Evolutionary conservation across 495 filamentous ascomycete species (phyloP).

Genomic region (Chaetomium tenue): DNA sequence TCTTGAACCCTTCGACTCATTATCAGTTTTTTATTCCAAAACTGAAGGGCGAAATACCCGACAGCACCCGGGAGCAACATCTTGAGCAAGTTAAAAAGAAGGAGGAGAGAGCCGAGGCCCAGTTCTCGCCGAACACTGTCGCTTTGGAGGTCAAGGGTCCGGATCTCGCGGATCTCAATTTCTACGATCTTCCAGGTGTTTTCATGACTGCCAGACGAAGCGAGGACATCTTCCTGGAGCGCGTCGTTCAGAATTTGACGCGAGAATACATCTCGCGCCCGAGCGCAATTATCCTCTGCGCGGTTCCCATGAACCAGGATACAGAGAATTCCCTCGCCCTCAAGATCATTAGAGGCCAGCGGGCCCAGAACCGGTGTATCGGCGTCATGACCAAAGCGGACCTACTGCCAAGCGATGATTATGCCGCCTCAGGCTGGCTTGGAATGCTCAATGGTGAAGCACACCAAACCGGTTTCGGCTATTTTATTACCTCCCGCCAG

Average conservation of each 20-base stretch:
- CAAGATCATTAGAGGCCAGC: slow-evolving; percentile 55
- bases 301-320: slow-evolving; percentile 72
- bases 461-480: slow-evolving; percentile 61
- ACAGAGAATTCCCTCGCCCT: slow-evolving; percentile 69
- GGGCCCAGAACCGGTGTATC: slow-evolving; percentile 62
- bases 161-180: slow-evolving; percentile 64
- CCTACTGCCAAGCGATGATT: slow-evolving; percentile 51
- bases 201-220: slow-evolving; percentile 63
- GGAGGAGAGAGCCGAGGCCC: slow-evolving; percentile 45
- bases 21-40: slow-evolving; percentile 51
- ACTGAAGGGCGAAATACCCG: slow-evolving; percentile 26
- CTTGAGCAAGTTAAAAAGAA: slow-evolving; percentile 33
- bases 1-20: slow-evolving; percentile 57
- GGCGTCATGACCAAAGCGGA: slow-evolving; percentile 84
- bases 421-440: slow-evolving; percentile 50
- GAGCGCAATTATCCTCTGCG: slow-evolving; percentile 70
- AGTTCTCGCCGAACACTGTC: slow-evolving; percentile 78
- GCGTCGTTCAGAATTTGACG: slow-evolving; percentile 66
- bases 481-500: slow-evolving; percentile 57
- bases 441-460: slow-evolving; percentile 55
- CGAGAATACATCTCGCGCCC: slow-evolving; percentile 61
- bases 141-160: slow-evolving; percentile 70
- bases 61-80: slow-evolving; percentile 37
- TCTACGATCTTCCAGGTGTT: slow-evolving; percentile 79
- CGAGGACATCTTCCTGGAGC: slow-evolving; percentile 63